Conservation (phyloP, 2,329 filamentous ascomycete genomes). For the Albophoma yamanashiensis region DNA sequence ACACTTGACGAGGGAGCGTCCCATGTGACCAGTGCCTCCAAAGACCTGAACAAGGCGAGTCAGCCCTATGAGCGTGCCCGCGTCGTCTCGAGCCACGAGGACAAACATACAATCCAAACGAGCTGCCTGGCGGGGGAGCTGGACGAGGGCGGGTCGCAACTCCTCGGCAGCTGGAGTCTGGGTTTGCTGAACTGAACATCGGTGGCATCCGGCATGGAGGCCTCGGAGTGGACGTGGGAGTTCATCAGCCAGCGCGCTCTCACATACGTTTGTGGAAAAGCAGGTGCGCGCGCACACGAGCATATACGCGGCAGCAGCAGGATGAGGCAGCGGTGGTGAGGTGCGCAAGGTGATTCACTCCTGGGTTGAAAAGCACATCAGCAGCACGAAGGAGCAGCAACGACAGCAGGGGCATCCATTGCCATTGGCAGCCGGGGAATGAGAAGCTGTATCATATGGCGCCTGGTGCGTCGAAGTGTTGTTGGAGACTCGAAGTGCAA, state of each 20-base stretch:
- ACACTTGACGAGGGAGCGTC: constrained; percentile 75
- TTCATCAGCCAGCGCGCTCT: background rate
- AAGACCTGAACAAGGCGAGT: constrained; percentile 53
- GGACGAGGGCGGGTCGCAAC: constrained; percentile 73
- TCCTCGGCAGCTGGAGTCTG: constrained; percentile 54
- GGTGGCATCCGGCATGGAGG: constrained; percentile 7
- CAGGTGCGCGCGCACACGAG: background rate
- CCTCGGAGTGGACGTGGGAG: constrained; percentile 5
- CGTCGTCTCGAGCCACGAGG: background rate
- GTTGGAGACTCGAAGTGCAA: background rate
- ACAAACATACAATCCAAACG: constrained; percentile 72
- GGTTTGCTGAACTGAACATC: constrained; percentile 14
- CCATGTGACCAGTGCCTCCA: constrained; percentile 95
- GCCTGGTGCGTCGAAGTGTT: background rate
- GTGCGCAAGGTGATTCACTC: background rate
- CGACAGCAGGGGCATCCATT: background rate
- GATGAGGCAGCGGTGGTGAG: background rate
- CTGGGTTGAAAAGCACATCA: background rate
- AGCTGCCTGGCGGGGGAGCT: constrained; percentile 61
- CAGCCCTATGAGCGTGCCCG: constrained; percentile 2
- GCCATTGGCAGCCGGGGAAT: background rate
- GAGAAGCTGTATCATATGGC: background rate
- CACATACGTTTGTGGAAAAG: background rate
- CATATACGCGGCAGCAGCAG: background rate
- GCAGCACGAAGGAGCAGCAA: background rate